Conservation (phyloP, 352 stramenopile genomes). For the Pythium sp. region DNA sequence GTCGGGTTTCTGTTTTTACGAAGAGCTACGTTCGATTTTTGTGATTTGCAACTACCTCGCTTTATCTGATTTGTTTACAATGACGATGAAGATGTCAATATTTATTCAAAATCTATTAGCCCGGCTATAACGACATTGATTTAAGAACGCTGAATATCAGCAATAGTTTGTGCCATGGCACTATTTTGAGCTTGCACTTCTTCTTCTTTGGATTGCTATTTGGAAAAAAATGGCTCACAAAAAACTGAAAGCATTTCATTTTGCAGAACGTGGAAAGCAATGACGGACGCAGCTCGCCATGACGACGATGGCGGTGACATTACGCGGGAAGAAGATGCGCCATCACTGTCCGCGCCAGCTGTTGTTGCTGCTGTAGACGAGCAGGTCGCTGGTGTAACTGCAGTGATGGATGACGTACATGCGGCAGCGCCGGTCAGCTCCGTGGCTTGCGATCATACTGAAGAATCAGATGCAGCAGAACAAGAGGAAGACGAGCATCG, state of each 20-base stretch:
- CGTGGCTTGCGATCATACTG: background rate
- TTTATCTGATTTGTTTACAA: background rate
- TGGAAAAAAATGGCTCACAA: constrained; percentile 9
- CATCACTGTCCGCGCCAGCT: background rate
- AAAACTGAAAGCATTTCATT: background rate
- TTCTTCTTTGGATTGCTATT: background rate
- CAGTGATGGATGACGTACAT: background rate
- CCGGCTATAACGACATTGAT: background rate
- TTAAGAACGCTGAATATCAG: background rate
- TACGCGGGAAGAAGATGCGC: background rate
- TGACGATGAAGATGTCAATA: background rate
- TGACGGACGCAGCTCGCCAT: background rate
- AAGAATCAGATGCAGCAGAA: background rate
- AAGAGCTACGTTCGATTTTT: background rate
- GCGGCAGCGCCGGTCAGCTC: background rate
- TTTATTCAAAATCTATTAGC: background rate
- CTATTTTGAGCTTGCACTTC: background rate
- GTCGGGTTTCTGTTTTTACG: constrained; percentile 3
- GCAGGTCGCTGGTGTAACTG: background rate
- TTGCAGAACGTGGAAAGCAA: background rate
- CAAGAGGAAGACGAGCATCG: constrained; percentile 18
- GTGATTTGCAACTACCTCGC: background rate
- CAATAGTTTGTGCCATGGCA: background rate
- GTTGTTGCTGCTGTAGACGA: constrained; percentile 5
- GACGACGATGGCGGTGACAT: background rate